These are phyloP conservation scores for Primulina eburnea DNA, from an alignment of 257 asterid genomes.

Conservation along the genomic window DNA sequence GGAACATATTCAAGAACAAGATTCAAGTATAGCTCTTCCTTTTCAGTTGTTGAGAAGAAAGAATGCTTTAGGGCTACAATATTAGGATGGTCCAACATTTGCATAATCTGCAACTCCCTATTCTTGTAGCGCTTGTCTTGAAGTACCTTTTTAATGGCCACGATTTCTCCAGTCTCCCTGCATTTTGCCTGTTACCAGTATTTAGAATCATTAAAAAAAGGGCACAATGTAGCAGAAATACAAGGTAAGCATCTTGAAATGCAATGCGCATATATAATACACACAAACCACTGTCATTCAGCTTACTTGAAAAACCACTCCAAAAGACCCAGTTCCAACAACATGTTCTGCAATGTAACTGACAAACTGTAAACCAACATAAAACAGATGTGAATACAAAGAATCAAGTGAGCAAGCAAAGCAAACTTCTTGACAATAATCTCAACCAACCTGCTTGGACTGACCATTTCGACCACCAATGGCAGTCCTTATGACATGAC, in stretches of 20 bases:
- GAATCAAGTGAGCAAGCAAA: slow-evolving; percentile 28
- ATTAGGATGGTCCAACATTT: slow-evolving; percentile 80
- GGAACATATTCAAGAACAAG: slow-evolving; percentile 82
- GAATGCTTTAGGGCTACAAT: slow-evolving; percentile 73
- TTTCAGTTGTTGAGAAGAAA: slow-evolving; percentile 79
- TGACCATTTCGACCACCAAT: slow-evolving; percentile 93
- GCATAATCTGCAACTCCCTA: slow-evolving; percentile 76
- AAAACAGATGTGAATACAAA: slow-evolving; percentile 23
- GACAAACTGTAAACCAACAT: slow-evolving; percentile 57
- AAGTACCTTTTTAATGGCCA: slow-evolving; percentile 74
- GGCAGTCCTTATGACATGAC: slow-evolving; percentile 85
- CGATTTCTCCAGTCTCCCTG: slow-evolving; percentile 72
- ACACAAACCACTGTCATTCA: slow-evolving; percentile 6
- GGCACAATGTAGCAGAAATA: slow-evolving; percentile 20
- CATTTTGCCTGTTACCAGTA: slow-evolving; percentile 66
- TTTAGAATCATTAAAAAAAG: slow-evolving; percentile 19
- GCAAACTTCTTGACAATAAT: slow-evolving; percentile 24
- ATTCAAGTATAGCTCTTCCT: slow-evolving; percentile 73
- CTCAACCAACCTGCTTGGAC: slow-evolving; percentile 70
- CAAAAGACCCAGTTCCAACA: slow-evolving; percentile 96
- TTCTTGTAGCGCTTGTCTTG: slow-evolving; percentile 84
- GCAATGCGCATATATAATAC: slow-evolving; percentile 10
- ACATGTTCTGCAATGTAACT: slow-evolving; percentile 97
- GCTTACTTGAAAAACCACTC: slow-evolving; percentile 91
- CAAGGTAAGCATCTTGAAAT: slow-evolving; percentile 12